phyloP scores from a whole-genome alignment of 1,284 basidiomycete species.

The Ceratobasidium papillatum region DNA sequence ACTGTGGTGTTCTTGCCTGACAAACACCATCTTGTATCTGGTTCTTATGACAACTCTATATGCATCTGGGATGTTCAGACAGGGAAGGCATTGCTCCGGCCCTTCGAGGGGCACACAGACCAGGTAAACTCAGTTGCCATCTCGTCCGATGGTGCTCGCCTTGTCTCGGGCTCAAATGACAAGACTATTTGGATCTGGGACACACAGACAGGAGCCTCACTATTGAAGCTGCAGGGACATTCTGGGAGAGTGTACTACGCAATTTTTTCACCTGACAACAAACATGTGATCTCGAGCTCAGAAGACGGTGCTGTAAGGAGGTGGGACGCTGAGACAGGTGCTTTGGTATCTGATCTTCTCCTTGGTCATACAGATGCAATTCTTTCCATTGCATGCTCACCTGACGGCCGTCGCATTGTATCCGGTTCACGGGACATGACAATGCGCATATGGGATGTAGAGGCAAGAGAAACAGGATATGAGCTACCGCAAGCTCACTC shows the following conservation, averaged over 20 bases:
- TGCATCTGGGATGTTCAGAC: constrained; percentile 32
- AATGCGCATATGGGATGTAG: background rate
- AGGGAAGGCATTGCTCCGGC: background rate
- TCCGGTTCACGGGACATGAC: background rate
- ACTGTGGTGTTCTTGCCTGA: constrained; percentile 54
- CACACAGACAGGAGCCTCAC: too few relatives aligned
- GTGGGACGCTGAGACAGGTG: background rate
- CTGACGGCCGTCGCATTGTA: background rate
- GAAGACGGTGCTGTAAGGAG: background rate
- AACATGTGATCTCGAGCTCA: background rate
- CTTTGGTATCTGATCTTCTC: background rate
- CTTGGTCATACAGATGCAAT: constrained; percentile 3
- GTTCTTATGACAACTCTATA: constrained; percentile 13
- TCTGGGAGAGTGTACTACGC: background rate
- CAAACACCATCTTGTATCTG: constrained; percentile 46
- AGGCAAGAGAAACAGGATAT: too few relatives aligned
- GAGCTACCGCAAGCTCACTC: too few relatives aligned
- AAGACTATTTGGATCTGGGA: too few relatives aligned
- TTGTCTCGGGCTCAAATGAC: background rate
- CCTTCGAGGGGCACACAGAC: constrained; percentile 11
- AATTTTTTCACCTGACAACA: background rate
- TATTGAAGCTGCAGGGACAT: too few relatives aligned
- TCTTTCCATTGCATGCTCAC: background rate
- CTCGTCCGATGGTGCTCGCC: background rate
- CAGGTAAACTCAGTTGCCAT: constrained; percentile 9